Percentiles rank a stretch among this genome's conserved stretches.
Conservation (phyloP, 805 yeast genomes). For the Phaffomyces antillensis region DNA sequence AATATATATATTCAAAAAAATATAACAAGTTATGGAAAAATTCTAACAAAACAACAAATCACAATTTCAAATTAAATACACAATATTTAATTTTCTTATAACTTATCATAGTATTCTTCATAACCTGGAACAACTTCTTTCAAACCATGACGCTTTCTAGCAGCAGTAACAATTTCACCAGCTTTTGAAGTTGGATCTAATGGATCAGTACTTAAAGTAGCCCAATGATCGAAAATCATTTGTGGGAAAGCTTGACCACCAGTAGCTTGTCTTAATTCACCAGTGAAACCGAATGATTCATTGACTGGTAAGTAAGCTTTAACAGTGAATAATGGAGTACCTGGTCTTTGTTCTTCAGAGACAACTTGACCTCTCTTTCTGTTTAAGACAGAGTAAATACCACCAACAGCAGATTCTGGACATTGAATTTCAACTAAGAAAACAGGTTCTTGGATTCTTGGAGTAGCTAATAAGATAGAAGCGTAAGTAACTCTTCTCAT, state of each 20-base stretch:
- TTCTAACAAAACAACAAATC: background rate
- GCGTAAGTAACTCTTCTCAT: constrained; percentile 99
- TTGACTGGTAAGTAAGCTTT: constrained; percentile 99
- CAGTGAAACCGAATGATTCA: constrained; percentile 99
- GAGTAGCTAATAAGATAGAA: constrained; percentile 95
- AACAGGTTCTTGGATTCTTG: constrained; percentile 98
- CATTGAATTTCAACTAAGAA: constrained; percentile 99
- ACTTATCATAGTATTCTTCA: constrained; percentile 97
- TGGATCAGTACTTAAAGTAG: constrained; percentile 86
- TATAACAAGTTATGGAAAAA: background rate
- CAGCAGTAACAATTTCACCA: constrained; percentile 54
- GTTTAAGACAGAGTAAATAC: constrained; percentile 99
- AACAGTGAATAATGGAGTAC: constrained; percentile 99
- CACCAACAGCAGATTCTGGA: constrained; percentile 99
- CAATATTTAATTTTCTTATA: constrained; percentile 33
- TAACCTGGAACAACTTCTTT: constrained; percentile 97
- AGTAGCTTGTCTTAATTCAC: constrained; percentile 99
- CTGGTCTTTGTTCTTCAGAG: constrained; percentile 99
- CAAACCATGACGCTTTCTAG: constrained; percentile 95
- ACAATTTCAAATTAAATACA: background rate
- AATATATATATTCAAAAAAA: constrained; percentile 1
- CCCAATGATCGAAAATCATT: constrained; percentile 99
- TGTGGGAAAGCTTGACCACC: constrained; percentile 99
- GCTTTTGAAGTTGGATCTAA: constrained; percentile 75
- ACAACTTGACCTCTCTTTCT: constrained; percentile 99